A percentile compares a stretch with the other conserved stretches of the same genome.
Conservation (phyloP, 2,329 filamentous ascomycete species). For the Phaeomoniella chlamydospora region DNA sequence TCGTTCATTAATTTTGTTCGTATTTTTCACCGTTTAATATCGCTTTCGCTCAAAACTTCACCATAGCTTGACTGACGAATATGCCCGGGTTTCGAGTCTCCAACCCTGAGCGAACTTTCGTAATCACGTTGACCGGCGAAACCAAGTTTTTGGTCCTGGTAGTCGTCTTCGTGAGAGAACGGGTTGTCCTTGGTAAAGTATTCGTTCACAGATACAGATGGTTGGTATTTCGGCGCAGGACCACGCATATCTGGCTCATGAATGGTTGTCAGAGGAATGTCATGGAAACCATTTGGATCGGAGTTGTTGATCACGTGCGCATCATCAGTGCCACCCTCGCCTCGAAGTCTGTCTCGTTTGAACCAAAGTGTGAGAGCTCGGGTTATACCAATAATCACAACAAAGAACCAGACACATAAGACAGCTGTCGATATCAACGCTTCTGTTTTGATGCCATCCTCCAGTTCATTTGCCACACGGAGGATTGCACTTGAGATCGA, state of each 20-base stretch:
- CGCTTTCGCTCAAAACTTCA: background rate
- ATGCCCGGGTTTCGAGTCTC: background rate
- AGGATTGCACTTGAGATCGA: conserved; percentile 65
- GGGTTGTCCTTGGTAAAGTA: background rate
- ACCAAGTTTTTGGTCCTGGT: conserved; percentile 26
- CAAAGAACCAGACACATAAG: conserved; percentile 61
- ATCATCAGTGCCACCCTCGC: conserved; percentile 38
- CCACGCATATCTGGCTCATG: conserved; percentile 4
- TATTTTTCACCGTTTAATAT: background rate
- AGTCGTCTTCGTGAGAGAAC: conserved; percentile 11
- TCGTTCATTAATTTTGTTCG: background rate
- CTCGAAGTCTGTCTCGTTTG: conserved; percentile 43
- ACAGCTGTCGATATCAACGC: conserved; percentile 65
- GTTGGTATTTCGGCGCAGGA: conserved; percentile 13
- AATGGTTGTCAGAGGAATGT: conserved; percentile 21
- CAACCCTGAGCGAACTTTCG: conserved; percentile 12
- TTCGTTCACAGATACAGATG: conserved; percentile 5
- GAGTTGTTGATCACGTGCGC: conserved; percentile 7
- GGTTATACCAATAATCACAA: conserved; percentile 59
- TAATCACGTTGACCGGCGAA: conserved; percentile 24
- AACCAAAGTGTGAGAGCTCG: conserved; percentile 50
- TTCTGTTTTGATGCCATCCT: conserved; percentile 56
- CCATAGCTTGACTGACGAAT: background rate
- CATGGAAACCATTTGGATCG: conserved; percentile 17
- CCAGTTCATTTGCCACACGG: conserved; percentile 53